Conservation (phyloP, 1,139 yeast species). For the Yamadazyma atmosphaerica region DNA sequence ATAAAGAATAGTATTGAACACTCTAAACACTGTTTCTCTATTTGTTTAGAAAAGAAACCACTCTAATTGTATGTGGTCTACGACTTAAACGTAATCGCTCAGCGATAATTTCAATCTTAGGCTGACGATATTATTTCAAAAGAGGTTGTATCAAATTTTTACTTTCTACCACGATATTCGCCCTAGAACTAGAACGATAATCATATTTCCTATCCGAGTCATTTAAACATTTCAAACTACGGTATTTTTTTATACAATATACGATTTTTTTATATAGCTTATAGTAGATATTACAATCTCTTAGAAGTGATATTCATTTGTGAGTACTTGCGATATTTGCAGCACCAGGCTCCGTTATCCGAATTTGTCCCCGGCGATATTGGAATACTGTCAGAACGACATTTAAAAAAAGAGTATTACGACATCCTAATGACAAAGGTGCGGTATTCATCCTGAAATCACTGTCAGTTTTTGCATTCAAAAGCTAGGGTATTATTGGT, state of each 20-base stretch:
- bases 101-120: background rate
- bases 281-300: background rate
- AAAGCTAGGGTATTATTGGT: too few relatives aligned
- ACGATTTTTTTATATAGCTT: background rate
- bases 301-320: slow-evolving; percentile 2
- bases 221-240: background rate
- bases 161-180: slow-evolving; percentile 2
- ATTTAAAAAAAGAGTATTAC: slow-evolving; percentile 1
- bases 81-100: slow-evolving; percentile 1
- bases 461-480: too few relatives aligned
- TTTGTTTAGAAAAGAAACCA: slow-evolving; percentile 8
- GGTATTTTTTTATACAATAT: background rate
- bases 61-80: slow-evolving; percentile 1
- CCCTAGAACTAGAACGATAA: background rate
- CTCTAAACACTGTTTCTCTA: slow-evolving; percentile 9
- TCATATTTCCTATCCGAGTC: background rate
- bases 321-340: slow-evolving; percentile 3
- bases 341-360: slow-evolving; percentile 1
- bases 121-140: background rate
- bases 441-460: background rate
- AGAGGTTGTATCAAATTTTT: slow-evolving; percentile 2
- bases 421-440: background rate
- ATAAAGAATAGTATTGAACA: slow-evolving; percentile 12
- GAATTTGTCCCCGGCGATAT: slow-evolving; percentile 2
- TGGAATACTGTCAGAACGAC: slow-evolving; percentile 1